Evolutionary conservation across 2,329 filamentous ascomycete species (phyloP).

Genomic region (Cryphonectria carpinicola): DNA sequence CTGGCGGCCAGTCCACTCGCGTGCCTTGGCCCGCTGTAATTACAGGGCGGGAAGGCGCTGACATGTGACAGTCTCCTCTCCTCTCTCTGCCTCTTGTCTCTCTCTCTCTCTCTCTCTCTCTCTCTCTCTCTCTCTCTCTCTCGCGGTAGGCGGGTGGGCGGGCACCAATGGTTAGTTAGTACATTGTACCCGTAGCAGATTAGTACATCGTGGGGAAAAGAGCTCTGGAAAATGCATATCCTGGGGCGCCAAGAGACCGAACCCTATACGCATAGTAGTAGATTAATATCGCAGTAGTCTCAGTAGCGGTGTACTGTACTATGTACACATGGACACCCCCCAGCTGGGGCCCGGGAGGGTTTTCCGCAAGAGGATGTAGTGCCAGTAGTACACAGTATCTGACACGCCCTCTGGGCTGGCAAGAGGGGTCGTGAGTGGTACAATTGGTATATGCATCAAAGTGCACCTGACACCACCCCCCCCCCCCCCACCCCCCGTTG

Average conservation of each 20-base stretch:
- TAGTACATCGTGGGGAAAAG: not conserved
- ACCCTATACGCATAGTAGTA: not conserved
- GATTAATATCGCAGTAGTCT: not conserved
- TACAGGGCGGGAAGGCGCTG: not conserved
- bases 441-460: not conserved
- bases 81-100: not conserved
- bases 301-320: not conserved
- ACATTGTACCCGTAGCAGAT: not conserved
- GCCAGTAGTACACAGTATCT: not conserved
- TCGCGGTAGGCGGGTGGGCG: not conserved
- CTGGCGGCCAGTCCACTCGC: not conserved
- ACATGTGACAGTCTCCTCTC: constrained; percentile 11
- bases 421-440: not conserved
- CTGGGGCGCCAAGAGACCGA: not conserved
- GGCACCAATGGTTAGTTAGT: not conserved
- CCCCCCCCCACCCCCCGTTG: no score
- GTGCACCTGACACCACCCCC: constrained; percentile 2
- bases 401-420: not conserved
- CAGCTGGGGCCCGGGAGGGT: not conserved
- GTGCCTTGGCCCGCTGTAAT: not conserved
- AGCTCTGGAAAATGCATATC: not conserved
- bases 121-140: not conserved
- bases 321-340: not conserved
- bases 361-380: not conserved
- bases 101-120: not conserved